Percentiles rank a stretch among this genome's conserved stretches.
phyloP scores from a whole-genome alignment of 306 rosid species.

The Inga laurina region DNA sequence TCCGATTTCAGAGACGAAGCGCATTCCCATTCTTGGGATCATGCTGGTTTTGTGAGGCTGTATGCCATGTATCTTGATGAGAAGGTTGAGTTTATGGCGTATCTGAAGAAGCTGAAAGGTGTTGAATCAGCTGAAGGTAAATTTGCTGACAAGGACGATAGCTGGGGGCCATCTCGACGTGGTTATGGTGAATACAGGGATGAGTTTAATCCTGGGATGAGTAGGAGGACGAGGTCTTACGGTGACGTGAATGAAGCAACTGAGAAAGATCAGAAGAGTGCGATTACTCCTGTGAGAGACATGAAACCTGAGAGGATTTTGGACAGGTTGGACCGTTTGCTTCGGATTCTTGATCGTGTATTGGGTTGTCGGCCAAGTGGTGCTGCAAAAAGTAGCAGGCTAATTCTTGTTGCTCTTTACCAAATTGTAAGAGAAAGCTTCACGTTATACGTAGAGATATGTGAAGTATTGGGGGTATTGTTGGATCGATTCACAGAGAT shows the following conservation, averaged over 20 bases:
- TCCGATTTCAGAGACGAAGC: constrained; percentile 81
- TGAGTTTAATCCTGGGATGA: constrained; percentile 45
- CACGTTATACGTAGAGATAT: constrained; percentile 55
- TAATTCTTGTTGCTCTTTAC: constrained; percentile 66
- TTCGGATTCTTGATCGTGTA: constrained; percentile 61
- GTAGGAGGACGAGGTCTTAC: constrained; percentile 43
- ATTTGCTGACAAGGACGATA: constrained; percentile 28
- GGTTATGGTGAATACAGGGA: constrained; percentile 36
- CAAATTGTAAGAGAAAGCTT: constrained; percentile 78
- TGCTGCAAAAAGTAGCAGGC: constrained; percentile 60
- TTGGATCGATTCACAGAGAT: constrained; percentile 73
- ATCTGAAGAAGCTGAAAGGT: constrained; percentile 51
- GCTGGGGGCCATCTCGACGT: constrained; percentile 24
- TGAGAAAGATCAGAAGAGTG: constrained; percentile 43
- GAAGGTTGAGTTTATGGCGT: constrained; percentile 62
- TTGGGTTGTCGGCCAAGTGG: constrained; percentile 76
- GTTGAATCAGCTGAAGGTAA: constrained; percentile 11
- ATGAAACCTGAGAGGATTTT: constrained; percentile 66
- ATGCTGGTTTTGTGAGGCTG: constrained; percentile 66
- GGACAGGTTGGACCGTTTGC: constrained; percentile 62
- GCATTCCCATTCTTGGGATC: constrained; percentile 79
- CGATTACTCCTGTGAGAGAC: constrained; percentile 59
- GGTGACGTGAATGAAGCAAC: constrained; percentile 41
- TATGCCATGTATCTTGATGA: constrained; percentile 75
- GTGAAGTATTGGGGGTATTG: constrained; percentile 75